Conservation (phyloP, 1,284 basidiomycete species). For the Ustilago shanxiensis region DNA sequence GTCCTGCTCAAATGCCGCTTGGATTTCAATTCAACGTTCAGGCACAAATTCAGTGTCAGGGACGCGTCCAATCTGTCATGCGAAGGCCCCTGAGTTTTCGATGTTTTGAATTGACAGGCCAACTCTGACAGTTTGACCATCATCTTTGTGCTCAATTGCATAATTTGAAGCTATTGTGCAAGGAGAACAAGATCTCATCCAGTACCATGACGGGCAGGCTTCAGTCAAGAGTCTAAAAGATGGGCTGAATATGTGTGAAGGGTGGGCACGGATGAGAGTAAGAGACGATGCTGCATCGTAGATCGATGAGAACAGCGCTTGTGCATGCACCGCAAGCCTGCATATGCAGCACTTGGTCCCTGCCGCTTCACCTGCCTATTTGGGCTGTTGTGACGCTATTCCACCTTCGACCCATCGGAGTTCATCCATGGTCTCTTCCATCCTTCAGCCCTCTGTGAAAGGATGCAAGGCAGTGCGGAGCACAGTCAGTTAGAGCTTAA, state of each 20-base stretch:
- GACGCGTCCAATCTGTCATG: constrained; percentile 1
- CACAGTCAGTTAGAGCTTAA: constrained; percentile 20
- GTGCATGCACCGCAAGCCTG: constrained; percentile 23
- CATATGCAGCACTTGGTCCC: constrained; percentile 20
- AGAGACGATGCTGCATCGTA: constrained; percentile 30
- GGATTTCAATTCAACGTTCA: constrained; percentile 9
- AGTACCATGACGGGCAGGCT: too few relatives aligned
- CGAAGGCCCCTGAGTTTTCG: constrained; percentile 34
- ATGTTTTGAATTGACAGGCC: constrained; percentile 24
- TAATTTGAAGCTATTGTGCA: not conserved
- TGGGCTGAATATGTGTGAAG: not conserved
- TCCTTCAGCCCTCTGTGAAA: not conserved
- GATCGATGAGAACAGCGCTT: constrained; percentile 35
- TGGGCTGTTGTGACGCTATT: constrained; percentile 24
- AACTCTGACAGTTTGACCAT: constrained; percentile 34
- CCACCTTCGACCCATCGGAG: constrained; percentile 15
- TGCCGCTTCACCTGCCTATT: constrained; percentile 32
- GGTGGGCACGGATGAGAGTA: not conserved
- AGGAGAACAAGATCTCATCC: not conserved
- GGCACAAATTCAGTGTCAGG: not conserved
- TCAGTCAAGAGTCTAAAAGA: too few relatives aligned
- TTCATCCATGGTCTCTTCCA: not conserved
- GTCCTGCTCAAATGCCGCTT: constrained; percentile 3
- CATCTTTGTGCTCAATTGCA: not conserved
- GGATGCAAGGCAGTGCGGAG: not conserved